Base-by-base conservation (phyloP, 2,329 filamentous ascomycete species). In the Chaetomiaceae sp. region DNA sequence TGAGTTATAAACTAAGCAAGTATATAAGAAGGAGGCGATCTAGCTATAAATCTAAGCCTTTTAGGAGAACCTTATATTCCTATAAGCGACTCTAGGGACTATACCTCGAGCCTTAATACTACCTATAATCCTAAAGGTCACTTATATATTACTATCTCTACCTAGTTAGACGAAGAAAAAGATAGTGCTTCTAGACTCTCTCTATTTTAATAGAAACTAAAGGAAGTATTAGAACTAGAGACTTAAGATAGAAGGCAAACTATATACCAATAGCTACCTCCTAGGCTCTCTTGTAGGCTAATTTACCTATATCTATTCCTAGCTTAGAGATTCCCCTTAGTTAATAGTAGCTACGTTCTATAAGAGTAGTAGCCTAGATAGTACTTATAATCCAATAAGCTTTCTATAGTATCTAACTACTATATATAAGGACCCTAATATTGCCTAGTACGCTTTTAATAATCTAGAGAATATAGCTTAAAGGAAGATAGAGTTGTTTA, bases 281-380 rank as follows among this genome's bases (percentile, higher is more conserved):
- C n/a, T n/a, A n/a, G n/a, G n/a, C n/a, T n/a, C n/a, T n/a, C n/a
- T n/a, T n/a, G n/a, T n/a, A n/a, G n/a, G 42, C 33, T n/a, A 47
- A 17, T 47, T 47, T 14, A 19, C 38, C 38, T 47, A 47, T 18
- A 33, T 47, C 17, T 47, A 22, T 17, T 19, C 38, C 17, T 11
- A 38, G 14, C 38, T 47, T 4, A 22, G 15, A 37, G 26, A 42
- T n/a, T 6, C 15, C 8, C 12, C 32, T 12, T 22, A 36, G 32
- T 14, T 19, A 4, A 43, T 37, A n/a, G 19, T 32, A 5, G 32
- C 32, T 11, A 15, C 17, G 17, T 43, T 7, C 22, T 32, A 11
- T 29, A 27, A 36, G 41, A 43, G 33, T 14, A 20, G 32, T 15
- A 15, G 41, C 14, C 26, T 11, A 27, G 11, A 27, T 11, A 11